A percentile compares a stretch with the other conserved stretches of the same genome.
These are phyloP conservation scores for Corymbia maculata DNA, from an alignment of 345 rosid species.

Conservation along the genomic window DNA sequence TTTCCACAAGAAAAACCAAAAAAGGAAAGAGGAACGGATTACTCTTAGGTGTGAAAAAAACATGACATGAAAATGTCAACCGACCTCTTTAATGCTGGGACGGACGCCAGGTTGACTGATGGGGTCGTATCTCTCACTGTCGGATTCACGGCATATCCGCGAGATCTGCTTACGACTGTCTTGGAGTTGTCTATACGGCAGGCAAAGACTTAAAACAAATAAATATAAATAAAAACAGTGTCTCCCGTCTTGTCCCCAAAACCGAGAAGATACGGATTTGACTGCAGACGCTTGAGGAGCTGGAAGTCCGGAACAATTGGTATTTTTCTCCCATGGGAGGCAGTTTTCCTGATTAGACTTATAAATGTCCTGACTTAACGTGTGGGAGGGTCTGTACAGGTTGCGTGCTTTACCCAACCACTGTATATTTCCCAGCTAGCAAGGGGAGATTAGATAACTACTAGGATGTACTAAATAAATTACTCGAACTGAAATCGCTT, in stretches of 20 bases:
- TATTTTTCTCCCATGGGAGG: background rate
- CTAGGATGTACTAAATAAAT: too few relatives aligned
- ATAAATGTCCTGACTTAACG: background rate
- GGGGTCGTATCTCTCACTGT: background rate
- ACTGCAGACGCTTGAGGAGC: background rate
- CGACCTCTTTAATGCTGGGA: background rate
- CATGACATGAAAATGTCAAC: background rate
- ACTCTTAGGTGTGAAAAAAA: background rate
- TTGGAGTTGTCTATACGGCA: background rate
- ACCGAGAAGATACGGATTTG: background rate
- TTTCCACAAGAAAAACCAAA: background rate
- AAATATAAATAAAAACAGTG: background rate
- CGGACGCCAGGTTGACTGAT: background rate
- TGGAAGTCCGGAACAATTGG: background rate
- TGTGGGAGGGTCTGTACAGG: background rate
- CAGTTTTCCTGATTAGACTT: background rate
- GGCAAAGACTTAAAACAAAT: background rate
- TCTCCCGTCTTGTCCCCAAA: background rate
- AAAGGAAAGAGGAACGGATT: background rate
- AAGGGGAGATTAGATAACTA: too few relatives aligned
- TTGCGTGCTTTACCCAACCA: background rate
- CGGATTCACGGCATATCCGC: background rate
- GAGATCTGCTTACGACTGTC: background rate
- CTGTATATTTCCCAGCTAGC: background rate
- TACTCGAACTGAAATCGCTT: too few relatives aligned